Conservation (phyloP, 345 rosid genomes). For the Jatropha curcas region DNA sequence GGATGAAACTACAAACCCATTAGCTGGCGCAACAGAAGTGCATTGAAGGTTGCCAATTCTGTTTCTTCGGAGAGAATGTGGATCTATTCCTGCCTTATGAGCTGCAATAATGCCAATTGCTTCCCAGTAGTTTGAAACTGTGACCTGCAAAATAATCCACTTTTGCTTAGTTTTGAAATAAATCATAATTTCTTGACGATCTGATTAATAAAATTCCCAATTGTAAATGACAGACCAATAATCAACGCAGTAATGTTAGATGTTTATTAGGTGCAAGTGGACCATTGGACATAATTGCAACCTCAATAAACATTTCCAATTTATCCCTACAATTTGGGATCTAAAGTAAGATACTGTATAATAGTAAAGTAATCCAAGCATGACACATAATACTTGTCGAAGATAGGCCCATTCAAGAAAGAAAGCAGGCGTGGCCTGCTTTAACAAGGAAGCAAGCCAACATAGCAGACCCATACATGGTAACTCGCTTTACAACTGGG, state of each 20-base stretch:
- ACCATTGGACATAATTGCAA: not conserved
- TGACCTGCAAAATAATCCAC: conserved; percentile 45
- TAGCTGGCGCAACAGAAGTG: conserved; percentile 18
- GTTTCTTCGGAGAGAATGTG: conserved; percentile 50
- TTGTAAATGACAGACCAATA: not conserved
- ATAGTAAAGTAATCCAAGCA: not conserved
- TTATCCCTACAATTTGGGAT: not conserved
- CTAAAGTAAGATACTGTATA: not conserved
- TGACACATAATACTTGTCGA: not conserved
- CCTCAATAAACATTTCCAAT: not conserved
- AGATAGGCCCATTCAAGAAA: not conserved
- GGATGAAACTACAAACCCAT: conserved; percentile 34
- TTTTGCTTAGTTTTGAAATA: not conserved
- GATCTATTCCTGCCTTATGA: conserved; percentile 61
- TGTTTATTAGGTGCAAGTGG: not conserved
- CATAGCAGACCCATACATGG: not conserved
- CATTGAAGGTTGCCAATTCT: conserved; percentile 36
- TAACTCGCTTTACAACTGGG: not conserved
- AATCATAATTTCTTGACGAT: not conserved
- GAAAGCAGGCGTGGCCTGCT: not conserved
- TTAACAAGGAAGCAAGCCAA: not conserved
- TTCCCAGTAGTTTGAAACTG: conserved; percentile 66
- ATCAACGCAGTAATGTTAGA: not conserved
- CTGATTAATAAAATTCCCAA: not conserved
- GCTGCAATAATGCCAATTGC: conserved; percentile 69